Evolutionary conservation across 2,329 filamentous ascomycete genomes (phyloP), one percentile per base, ranked within the genome.

Genomic region (Pseudogymnoascus sp.): DNA sequence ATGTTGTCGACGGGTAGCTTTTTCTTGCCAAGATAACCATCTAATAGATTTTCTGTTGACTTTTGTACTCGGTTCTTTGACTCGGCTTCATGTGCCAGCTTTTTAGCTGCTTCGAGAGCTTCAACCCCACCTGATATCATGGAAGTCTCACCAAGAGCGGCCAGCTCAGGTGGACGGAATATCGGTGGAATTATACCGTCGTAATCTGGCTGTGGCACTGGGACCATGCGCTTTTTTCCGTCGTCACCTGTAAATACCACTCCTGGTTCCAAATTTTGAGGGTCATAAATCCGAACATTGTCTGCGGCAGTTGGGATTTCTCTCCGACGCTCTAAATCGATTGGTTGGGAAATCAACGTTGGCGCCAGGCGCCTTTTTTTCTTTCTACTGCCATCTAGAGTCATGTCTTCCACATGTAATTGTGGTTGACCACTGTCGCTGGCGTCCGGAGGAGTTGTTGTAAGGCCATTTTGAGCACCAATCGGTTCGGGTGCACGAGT

Each of bases 1-100:
- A 80, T 61, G 57, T 74, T 69, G 57, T 76, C 71, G 4, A 74
- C 67, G 24, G 69, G 65, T n/a, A 77, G 61, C 31, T 71, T 72
- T n/a, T 68, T 61, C 15, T 69, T 71, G 1, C 75, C 74, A 31
- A 78, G 71, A 64, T 78, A 79, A 17, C 66, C 65, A 35, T 37
- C 41, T 54, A 64, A 63, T 17, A 59, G 60, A 58, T 47, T 63
- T 61, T 60, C 36, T 4, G 9, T 37, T 33, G 57, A 9, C 36
- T 59, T 33, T 11, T 21, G 35, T 37, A 26, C 17, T n/a, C 26
- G 50, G 15, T 58, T 66, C 11, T 41, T 54, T 36, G 36, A 50
- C 15, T 58, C 39, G 6, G 26, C 29, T 24, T 64, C 60, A 37
- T 59, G 29, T 33, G n/a, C 35, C 29, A 61, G 36, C 7, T 60